Base-by-base conservation (phyloP, 768 basidiomycete species). In the Polyporus arcularius region DNA sequence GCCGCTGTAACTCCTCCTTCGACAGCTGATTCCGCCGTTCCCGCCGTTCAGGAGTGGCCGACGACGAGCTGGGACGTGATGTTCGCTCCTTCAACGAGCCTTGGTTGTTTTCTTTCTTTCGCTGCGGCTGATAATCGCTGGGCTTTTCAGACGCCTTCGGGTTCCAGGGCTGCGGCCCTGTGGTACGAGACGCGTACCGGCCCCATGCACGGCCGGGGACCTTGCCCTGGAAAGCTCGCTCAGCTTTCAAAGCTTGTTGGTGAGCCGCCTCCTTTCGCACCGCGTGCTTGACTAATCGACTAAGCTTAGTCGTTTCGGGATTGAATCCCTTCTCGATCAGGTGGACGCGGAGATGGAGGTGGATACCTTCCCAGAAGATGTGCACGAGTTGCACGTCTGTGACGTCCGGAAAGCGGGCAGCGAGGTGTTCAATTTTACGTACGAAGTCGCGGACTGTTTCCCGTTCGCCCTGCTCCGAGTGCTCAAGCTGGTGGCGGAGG, bases 391-490 rank as follows among this genome's bases (percentile, higher is more conserved):
- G 63, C 41, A 41, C 59, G 38, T 42, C 63, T 41, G 39, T 51
- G 3, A 71, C 56, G 15, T 61, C 65, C 21, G 57, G 40, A 35
- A 65, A 68, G 16, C 61, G 60, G 1, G 30, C 41, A 0, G 68
- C 70, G 4, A 72, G 47, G 18, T 61, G 68, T 38, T 69, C 60
- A 0, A 70, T 60, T 2, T 65, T 59, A 0, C 69, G 66, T 3
- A 68, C 42, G 43, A 71, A 70, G 3, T 64, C 64, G 0, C 53
- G 28, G 2, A 71, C 52, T 4, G 56, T 42, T 4, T 30, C 30
- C 21, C 21, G 21, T 2, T 58, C 54, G 26, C 59, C 61, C 40
- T 63, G 61, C 4, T 18, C 3, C 1, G 61, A 18, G 3, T 12
- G n/a, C 18, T 57, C 54, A 31, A 64, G 41, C 4, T 4, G 52